Evolutionary conservation across 768 basidiomycete genomes (phyloP).

Genomic region (Termitomyces sp.): DNA sequence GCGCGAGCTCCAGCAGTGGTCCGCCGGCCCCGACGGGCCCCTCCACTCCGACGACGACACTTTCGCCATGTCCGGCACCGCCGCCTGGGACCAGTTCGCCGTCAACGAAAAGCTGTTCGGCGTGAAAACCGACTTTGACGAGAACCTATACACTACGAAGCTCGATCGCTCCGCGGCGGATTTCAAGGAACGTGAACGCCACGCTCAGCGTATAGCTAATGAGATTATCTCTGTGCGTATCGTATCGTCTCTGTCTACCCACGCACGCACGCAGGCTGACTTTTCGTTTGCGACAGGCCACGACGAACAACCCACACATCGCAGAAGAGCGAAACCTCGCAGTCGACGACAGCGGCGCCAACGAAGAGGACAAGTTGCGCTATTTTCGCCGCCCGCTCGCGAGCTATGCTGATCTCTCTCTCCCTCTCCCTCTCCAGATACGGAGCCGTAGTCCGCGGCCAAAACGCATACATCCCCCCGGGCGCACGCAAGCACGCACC

Average conservation of each 20-base stretch:
- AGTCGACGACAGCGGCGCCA: slow-evolving; percentile 66
- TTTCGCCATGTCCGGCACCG: slow-evolving; percentile 48
- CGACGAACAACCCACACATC: slow-evolving; percentile 75
- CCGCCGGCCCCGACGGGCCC: slow-evolving; percentile 35
- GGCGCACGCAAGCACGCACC: slow-evolving; percentile 59
- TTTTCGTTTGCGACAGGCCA: slow-evolving; percentile 45
- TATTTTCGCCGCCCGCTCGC: slow-evolving; percentile 9
- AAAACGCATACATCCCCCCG: slow-evolving; percentile 92
- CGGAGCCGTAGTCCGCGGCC: slow-evolving; percentile 83
- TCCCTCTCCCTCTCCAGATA: too few species aligned
- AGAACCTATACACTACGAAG: slow-evolving; percentile 92
- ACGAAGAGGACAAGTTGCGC: slow-evolving; percentile 95
- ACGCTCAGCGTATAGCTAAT: slow-evolving; percentile 83
- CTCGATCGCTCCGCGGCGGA: slow-evolving; percentile 81
- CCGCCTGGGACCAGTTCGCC: slow-evolving; percentile 87
- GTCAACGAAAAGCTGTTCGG: slow-evolving; percentile 93
- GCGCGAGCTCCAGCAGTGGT: slow-evolving; percentile 82
- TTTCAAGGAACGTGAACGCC: slow-evolving; percentile 83
- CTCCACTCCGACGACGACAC: slow-evolving; percentile 59
- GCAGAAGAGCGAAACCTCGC: slow-evolving; percentile 77
- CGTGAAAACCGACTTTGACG: slow-evolving; percentile 86
- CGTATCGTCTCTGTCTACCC: too few species aligned
- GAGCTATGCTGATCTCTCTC: slow-evolving; percentile 8
- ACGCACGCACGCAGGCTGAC: too few species aligned
- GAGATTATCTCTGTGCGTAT: slow-evolving; percentile 81